Base-by-base conservation (phyloP, 768 basidiomycete species). In the Cystobasidium onofrii region DNA sequence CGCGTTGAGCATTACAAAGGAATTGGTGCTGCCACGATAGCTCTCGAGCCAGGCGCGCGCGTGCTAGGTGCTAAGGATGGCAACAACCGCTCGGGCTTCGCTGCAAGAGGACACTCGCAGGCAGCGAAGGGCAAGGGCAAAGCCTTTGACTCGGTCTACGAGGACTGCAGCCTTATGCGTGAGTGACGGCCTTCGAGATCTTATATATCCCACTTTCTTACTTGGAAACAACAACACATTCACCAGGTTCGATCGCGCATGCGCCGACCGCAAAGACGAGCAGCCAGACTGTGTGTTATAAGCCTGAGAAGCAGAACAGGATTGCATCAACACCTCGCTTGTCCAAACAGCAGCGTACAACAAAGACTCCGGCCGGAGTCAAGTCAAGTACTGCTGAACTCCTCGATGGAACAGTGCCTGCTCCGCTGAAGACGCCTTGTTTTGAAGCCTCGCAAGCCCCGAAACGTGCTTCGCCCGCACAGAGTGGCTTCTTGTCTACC, bases 1-100 rank as follows among this genome's bases (percentile, higher is more conserved):
- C 65, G 31, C 10, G 4, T 20, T 20, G 20, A 20, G 46, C 20
- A 7, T 50, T 23, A 46, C 63, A 64, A 64, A 27, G 1, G 2
- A 12, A 7, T 17, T 1, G 65, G 65, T 7, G 18, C 41, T 20
- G 41, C 46, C 29, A 71, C 69, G 13, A 52, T 71, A 4, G 55
- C 25, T n/a, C 29, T 57, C 7, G 69, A 71, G 23, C 69, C 69
- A 9, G 69, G 69, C 25, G 69, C 69, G 2, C 52, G 69, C 27
- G 54, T 71, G 4, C 54, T 71, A 2, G 69, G 50, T n/a, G 69
- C 69, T 23, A 71, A 71, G 27, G 69, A 71, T 31, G 69, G 33
- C 1, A 71, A 71, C 69, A 55, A 71, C 54, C 50, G 46, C n/a
- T n/a, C 39, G 17, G 25, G 29, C 12, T 20, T 29, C 17, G 27